Conservation (phyloP, 2,329 filamentous ascomycete species). For the Epicoccum sorghinum region DNA sequence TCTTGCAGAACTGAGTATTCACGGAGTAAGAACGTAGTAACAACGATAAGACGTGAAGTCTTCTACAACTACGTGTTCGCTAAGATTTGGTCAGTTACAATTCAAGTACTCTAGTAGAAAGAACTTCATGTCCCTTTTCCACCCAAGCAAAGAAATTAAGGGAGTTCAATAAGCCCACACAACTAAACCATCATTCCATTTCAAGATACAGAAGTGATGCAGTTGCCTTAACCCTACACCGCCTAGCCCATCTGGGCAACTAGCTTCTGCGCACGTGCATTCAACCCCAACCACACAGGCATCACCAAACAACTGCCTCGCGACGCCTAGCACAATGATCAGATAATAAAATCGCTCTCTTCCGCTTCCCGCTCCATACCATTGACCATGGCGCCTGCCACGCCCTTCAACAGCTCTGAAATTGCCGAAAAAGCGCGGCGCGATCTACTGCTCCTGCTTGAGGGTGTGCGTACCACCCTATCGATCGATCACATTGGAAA, state of each 20-base stretch:
- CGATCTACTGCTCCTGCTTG: conserved; percentile 87
- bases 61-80: too few species aligned
- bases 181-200: too few species aligned
- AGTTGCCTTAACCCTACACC: neutral
- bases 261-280: conserved; percentile 18
- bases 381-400: conserved; percentile 68
- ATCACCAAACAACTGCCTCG: conserved; percentile 4
- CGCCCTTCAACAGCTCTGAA: conserved; percentile 74
- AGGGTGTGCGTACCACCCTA: conserved; percentile 75
- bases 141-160: too few species aligned
- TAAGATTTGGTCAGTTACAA: too few species aligned
- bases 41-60: too few species aligned
- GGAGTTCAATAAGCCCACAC: too few species aligned
- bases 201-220: too few species aligned
- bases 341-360: neutral
- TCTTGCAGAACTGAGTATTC: too few species aligned
- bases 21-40: too few species aligned
- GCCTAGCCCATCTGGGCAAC: conserved; percentile 8
- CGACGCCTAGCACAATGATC: conserved; percentile 5
- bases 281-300: conserved; percentile 10
- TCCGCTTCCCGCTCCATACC: neutral
- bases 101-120: too few species aligned
- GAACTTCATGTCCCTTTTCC: too few species aligned
- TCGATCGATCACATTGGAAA: conserved; percentile 38
- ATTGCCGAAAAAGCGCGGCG: conserved; percentile 83